Base-by-base conservation (phyloP, 805 yeast genomes). In the Kazachstania psychrophila region DNA sequence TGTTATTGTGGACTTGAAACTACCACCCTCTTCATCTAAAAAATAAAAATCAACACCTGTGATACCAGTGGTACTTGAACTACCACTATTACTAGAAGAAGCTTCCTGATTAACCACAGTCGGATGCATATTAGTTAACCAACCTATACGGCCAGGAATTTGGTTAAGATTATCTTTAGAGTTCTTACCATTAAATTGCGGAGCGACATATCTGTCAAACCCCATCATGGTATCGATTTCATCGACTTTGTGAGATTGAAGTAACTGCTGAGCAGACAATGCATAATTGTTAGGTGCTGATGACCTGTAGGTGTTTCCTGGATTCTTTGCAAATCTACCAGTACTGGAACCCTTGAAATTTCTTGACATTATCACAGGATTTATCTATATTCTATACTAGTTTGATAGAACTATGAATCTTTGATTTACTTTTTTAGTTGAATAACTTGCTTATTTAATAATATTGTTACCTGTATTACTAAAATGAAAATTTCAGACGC, bases 31-130 rank as follows among this genome's bases (percentile, higher is more conserved):
- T 51, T 85, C 95, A 56, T 88, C 97, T 6, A 92, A 61, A 49
- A 94, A 92, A 55, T 94, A 94, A 58, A 81, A 87, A 49, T 92
- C 96, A 3, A 89, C 96, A 3, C 89, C 98, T 0, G 96, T 74
- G 24, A 73, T 66, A 8, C 95, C 96, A 3, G 47, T 38, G 6
- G 33, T 36, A 13, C 42, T 28, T 6, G 45, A 33, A 18, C 45
- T 42, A 14, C 39, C 36, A 5, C 34, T 24, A 26, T 33, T 33
- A 4, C 38, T 34, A 9, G 37, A 7, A 5, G 42, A 23, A 6
- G 46, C 26, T 4, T 72, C 74, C 10, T 74, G 69, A 2, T 80
- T 74, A 3, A 82, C 57, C 1, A 82, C 67, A 1, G 94, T 84
- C 2, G 95, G 75, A 62, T 89, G 98, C 92, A 92, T 86, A 53